Percentiles rank a stretch among this genome's conserved stretches.
These are phyloP conservation scores for Penicillium angulare DNA, from an alignment of 495 filamentous ascomycete genomes.

Conservation along the genomic window DNA sequence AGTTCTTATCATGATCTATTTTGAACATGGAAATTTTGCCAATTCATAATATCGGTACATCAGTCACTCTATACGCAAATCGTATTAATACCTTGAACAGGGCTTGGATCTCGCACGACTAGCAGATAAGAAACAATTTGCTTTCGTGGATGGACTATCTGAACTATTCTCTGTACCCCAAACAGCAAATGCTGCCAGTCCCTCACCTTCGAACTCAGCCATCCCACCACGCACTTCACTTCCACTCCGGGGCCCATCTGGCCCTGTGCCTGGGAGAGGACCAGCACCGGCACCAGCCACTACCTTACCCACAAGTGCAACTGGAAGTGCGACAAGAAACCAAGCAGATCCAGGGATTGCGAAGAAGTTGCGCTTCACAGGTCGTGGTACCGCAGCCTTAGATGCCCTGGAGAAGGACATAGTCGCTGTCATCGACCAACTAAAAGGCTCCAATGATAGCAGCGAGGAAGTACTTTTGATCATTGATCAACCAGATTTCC, in stretches of 20 bases:
- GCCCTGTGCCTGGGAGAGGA: conserved; percentile 26
- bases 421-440: conserved; percentile 28
- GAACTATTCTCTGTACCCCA: conserved; percentile 47
- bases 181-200: conserved; percentile 12
- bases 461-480: conserved; percentile 42
- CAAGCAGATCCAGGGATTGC: conserved; percentile 25
- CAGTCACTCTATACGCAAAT: neutral
- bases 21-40: neutral
- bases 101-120: conserved; percentile 69
- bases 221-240: conserved; percentile 28
- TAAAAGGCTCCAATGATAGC: conserved; percentile 19
- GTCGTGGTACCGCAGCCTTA: conserved; percentile 33
- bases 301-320: conserved; percentile 1
- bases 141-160: conserved; percentile 71
- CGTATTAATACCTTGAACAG: conserved; percentile 23
- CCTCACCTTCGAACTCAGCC: conserved; percentile 13
- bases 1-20: too few species aligned
- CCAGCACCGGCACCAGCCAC: conserved; percentile 14
- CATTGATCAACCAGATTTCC: conserved; percentile 50
- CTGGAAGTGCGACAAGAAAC: conserved; percentile 1
- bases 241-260: conserved; percentile 31
- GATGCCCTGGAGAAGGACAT: conserved; percentile 42
- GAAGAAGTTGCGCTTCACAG: conserved; percentile 37
- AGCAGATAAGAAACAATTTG: conserved; percentile 54
- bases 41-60: neutral